These are phyloP conservation scores for Aspergillus nomiae DNA, from an alignment of 2,329 filamentous ascomycete genomes.

Conservation along the genomic window DNA sequence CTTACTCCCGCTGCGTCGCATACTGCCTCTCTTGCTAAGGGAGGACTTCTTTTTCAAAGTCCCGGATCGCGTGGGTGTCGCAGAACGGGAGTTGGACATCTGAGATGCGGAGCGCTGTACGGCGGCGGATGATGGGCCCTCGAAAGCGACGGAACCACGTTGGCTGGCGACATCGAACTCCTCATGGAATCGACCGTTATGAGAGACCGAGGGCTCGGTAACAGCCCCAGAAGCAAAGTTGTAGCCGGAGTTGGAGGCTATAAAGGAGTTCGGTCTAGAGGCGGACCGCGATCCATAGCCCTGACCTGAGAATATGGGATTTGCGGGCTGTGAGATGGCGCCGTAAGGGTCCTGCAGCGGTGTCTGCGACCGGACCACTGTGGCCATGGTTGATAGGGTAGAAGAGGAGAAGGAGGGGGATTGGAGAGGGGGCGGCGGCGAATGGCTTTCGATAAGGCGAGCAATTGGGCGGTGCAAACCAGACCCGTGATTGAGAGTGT, in stretches of 20 bases:
- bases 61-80: slow-evolving; percentile 56
- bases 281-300: slow-evolving; percentile 34
- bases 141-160: slow-evolving; percentile 36
- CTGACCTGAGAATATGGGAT: slow-evolving; percentile 33
- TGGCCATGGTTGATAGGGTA: slow-evolving; percentile 35
- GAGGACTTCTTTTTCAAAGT: slow-evolving; percentile 90
- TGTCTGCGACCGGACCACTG: slow-evolving; percentile 41
- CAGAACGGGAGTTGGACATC: slow-evolving; percentile 44
- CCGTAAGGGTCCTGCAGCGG: slow-evolving; percentile 43
- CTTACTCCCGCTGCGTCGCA: slow-evolving; percentile 78
- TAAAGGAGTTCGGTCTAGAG: slow-evolving; percentile 46
- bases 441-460: slow-evolving; percentile 2
- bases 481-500: slow-evolving; percentile 18
- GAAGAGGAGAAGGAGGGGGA: not conserved
- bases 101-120: slow-evolving; percentile 45
- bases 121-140: slow-evolving; percentile 28
- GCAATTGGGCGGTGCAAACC: slow-evolving; percentile 20
- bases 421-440: slow-evolving; percentile 8
- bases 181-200: slow-evolving; percentile 43
- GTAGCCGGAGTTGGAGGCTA: slow-evolving; percentile 38
- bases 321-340: slow-evolving; percentile 30
- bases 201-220: slow-evolving; percentile 34
- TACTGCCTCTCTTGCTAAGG: slow-evolving; percentile 69
- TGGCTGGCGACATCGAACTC: slow-evolving; percentile 39
- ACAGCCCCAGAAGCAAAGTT: slow-evolving; percentile 37